These are phyloP conservation scores for Apiospora aurea DNA, from an alignment of 2,329 filamentous ascomycete species.

Conservation along the genomic window DNA sequence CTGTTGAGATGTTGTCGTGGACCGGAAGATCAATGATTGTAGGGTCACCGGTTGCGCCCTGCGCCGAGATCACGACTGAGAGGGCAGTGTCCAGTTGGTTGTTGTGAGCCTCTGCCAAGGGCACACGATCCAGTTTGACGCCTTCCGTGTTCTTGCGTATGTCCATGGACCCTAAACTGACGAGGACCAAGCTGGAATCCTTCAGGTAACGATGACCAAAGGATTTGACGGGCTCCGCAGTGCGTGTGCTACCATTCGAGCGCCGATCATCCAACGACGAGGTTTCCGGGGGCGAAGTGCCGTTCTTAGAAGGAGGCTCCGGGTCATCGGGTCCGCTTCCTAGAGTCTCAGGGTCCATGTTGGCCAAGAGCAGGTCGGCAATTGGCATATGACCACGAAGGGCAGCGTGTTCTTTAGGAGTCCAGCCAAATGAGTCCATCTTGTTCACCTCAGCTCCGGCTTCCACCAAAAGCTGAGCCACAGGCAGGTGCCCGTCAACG, in stretches of 20 bases:
- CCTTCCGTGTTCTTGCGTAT: slow-evolving; percentile 81
- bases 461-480: slow-evolving; percentile 79
- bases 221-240: slow-evolving; percentile 84
- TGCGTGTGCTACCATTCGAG: slow-evolving; percentile 59
- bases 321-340: slow-evolving; percentile 41
- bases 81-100: slow-evolving; percentile 95
- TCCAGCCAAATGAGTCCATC: slow-evolving; percentile 90
- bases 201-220: slow-evolving; percentile 96
- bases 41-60: slow-evolving; percentile 83
- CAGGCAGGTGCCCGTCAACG: slow-evolving; percentile 81
- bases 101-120: slow-evolving; percentile 84
- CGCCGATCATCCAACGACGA: slow-evolving; percentile 69
- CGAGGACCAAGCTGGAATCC: slow-evolving; percentile 86
- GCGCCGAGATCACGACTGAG: slow-evolving; percentile 88
- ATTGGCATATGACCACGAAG: slow-evolving; percentile 87
- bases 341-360: slow-evolving; percentile 47
- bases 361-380: slow-evolving; percentile 70
- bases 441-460: slow-evolving; percentile 79
- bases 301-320: slow-evolving; percentile 35
- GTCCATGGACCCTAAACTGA: slow-evolving; percentile 95
- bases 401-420: slow-evolving; percentile 89
- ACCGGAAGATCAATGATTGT: slow-evolving; percentile 91
- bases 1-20: slow-evolving; percentile 91
- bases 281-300: slow-evolving; percentile 54
- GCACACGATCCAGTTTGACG: slow-evolving; percentile 87